phyloP scores from a whole-genome alignment of 192 early-diverging fungal species.

The Coemansia sp. region DNA sequence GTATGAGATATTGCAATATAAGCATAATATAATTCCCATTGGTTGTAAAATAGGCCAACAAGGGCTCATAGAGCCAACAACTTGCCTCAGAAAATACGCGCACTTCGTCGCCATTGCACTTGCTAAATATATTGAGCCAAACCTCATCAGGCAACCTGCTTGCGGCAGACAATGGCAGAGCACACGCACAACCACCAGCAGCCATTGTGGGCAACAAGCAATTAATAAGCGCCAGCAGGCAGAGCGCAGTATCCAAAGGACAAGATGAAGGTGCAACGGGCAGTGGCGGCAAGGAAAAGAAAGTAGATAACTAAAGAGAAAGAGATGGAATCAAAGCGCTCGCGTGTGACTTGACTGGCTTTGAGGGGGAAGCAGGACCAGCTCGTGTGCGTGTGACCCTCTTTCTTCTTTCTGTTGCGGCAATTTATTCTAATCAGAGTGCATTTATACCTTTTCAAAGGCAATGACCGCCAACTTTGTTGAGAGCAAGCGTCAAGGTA shows the following conservation, averaged over 20 bases:
- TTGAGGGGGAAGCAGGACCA: neutral
- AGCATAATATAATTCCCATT: too few species aligned
- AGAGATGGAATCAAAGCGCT: neutral
- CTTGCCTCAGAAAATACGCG: conserved; percentile 22
- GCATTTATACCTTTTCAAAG: conserved; percentile 10
- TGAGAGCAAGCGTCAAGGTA: conserved; percentile 50
- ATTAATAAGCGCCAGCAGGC: neutral
- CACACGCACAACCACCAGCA: neutral
- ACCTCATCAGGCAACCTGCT: conserved; percentile 31
- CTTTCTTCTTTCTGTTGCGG: neutral
- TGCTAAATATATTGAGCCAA: conserved; percentile 23
- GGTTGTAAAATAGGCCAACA: too few species aligned
- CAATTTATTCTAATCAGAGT: neutral
- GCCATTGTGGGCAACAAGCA: neutral
- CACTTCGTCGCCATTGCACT: conserved; percentile 46
- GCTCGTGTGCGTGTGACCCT: neutral
- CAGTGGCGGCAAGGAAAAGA: neutral
- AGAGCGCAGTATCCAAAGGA: neutral
- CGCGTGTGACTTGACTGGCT: conserved; percentile 5
- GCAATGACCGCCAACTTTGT: conserved; percentile 40
- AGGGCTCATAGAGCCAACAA: conserved; percentile 1
- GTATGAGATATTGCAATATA: neutral
- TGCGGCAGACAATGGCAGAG: neutral
- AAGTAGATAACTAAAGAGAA: neutral
- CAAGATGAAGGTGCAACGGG: neutral